Conservation (phyloP, 208 protist species). For the Balamuthia mandrillaris region DNA sequence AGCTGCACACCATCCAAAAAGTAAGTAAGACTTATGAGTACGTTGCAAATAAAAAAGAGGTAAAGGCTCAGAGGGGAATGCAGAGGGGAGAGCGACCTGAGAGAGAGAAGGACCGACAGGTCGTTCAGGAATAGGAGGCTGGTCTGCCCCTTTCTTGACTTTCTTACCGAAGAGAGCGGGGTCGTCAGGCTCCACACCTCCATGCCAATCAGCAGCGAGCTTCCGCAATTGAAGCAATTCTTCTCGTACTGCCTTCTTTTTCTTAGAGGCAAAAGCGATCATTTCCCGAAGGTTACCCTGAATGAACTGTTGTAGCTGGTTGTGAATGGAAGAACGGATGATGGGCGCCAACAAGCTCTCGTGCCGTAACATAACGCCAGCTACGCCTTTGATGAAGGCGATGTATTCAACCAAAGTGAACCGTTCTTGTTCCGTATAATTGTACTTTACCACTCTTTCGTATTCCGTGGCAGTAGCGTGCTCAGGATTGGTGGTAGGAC, state of each 20-base stretch:
- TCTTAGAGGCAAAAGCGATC: constrained; percentile 45
- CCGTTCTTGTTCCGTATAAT: constrained; percentile 66
- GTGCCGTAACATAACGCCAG: constrained; percentile 26
- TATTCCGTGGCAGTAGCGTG: neutral
- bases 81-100: neutral
- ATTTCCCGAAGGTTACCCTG: constrained; percentile 50
- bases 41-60: neutral
- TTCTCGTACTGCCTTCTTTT: constrained; percentile 38
- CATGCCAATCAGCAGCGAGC: constrained; percentile 62
- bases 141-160: constrained; percentile 33
- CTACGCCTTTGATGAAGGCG: constrained; percentile 68
- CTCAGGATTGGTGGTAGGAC: constrained; percentile 55
- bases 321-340: constrained; percentile 61
- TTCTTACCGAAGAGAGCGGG: constrained; percentile 62
- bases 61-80: neutral
- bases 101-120: constrained; percentile 51
- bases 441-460: constrained; percentile 65
- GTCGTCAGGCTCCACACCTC: constrained; percentile 49
- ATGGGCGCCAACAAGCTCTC: constrained; percentile 40
- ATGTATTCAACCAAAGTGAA: constrained; percentile 67
- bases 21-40: neutral
- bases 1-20: constrained; percentile 32
- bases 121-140: constrained; percentile 29
- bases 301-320: constrained; percentile 71
- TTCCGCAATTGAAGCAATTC: constrained; percentile 61